Evolutionary conservation across 495 filamentous ascomycete genomes (phyloP).

Genomic region (Hyaloscypha bicolor): DNA sequence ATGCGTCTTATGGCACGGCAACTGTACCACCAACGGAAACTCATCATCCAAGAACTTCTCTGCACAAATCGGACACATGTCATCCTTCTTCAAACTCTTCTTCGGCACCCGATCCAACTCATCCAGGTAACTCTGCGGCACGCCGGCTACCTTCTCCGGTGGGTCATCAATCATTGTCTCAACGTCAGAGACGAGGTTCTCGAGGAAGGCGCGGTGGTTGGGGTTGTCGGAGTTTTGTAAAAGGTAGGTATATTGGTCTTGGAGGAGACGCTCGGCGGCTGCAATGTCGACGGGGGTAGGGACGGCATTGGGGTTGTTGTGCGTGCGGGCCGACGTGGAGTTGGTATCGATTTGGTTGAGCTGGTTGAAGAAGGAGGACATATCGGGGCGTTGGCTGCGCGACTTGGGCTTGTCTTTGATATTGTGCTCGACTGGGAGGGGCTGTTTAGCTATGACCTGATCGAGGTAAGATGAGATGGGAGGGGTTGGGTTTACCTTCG

Average conservation of each 20-base stretch:
- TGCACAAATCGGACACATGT: slow-evolving; percentile 84
- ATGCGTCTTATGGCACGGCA: slow-evolving; percentile 83
- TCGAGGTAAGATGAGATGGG: neutral
- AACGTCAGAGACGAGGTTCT: slow-evolving; percentile 62
- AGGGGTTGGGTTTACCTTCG: slow-evolving; percentile 21
- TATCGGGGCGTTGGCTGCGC: slow-evolving; percentile 70
- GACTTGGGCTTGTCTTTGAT: slow-evolving; percentile 48
- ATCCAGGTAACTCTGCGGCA: slow-evolving; percentile 80
- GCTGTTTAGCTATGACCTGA: neutral
- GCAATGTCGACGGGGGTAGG: slow-evolving; percentile 74
- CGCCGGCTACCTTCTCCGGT: slow-evolving; percentile 70
- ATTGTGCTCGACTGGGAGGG: slow-evolving; percentile 77
- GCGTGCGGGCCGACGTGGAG: slow-evolving; percentile 41
- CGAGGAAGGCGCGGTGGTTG: slow-evolving; percentile 52
- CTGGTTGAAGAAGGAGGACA: slow-evolving; percentile 84
- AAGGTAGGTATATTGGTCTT: slow-evolving; percentile 45
- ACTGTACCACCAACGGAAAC: slow-evolving; percentile 80
- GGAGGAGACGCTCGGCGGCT: slow-evolving; percentile 57
- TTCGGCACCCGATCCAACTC: slow-evolving; percentile 77
- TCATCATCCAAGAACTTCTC: slow-evolving; percentile 79
- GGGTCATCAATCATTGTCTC: slow-evolving; percentile 61
- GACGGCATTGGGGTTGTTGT: slow-evolving; percentile 62
- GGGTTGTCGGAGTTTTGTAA: slow-evolving; percentile 24
- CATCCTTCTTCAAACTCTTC: slow-evolving; percentile 62
- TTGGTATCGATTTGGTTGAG: slow-evolving; percentile 64